A percentile compares a stretch with the other conserved stretches of the same genome.
These are phyloP conservation scores for Cunninghamia lanceolata DNA, from an alignment of 75 land plant species.

Conservation along the genomic window DNA sequence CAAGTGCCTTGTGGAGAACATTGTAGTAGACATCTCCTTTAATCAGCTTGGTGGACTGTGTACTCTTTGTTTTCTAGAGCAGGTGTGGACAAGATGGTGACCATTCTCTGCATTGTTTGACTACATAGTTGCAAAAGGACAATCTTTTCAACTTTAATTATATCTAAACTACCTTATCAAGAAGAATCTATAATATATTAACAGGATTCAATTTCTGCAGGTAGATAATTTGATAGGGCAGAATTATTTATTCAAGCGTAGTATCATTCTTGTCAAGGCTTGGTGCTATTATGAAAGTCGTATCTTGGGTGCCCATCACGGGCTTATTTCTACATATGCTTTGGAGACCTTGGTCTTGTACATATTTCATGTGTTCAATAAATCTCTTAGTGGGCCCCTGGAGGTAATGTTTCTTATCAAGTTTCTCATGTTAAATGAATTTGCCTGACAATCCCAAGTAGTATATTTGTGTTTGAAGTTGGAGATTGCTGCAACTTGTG, in stretches of 20 bases:
- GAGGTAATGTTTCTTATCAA: conserved; percentile 49
- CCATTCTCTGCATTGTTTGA: neutral
- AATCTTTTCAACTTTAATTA: neutral
- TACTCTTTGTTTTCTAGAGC: conserved; percentile 96
- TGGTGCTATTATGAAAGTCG: conserved; percentile 99
- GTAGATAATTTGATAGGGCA: conserved; percentile 83
- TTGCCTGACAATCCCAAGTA: neutral
- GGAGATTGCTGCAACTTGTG: neutral
- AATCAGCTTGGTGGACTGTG: conserved; percentile 97
- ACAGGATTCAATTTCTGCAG: conserved; percentile 32
- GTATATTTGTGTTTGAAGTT: neutral
- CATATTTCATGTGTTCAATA: conserved; percentile 94
- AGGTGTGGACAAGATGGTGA: conserved; percentile 43
- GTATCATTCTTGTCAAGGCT: conserved; percentile 95
- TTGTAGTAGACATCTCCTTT: conserved; percentile 97
- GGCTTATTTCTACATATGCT: conserved; percentile 97
- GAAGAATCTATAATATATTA: neutral
- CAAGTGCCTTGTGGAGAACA: conserved; percentile 94
- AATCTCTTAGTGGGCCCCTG: conserved; percentile 89
- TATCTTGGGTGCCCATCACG: conserved; percentile 94
- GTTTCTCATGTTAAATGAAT: neutral
- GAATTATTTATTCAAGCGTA: conserved; percentile 94
- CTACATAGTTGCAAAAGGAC: neutral
- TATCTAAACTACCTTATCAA: neutral
- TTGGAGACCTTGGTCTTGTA: conserved; percentile 97